A percentile compares a stretch with the other conserved stretches of the same genome.
These are phyloP conservation scores for Astrothelium macrocarpum DNA, from an alignment of 495 filamentous ascomycete species.

Conservation along the genomic window DNA sequence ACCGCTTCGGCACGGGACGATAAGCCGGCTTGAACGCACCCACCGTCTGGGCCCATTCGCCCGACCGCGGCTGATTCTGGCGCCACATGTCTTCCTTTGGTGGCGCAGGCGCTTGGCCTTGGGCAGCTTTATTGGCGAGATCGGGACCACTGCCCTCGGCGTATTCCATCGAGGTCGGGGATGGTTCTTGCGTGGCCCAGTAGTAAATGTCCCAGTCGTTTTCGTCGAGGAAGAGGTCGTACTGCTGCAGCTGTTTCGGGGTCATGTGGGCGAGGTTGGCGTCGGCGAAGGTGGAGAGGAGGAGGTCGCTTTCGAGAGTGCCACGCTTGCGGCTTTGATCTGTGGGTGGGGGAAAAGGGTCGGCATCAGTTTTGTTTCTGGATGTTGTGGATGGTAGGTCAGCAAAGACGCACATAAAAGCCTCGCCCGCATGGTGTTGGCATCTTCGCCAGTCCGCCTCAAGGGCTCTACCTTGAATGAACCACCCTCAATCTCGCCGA, in stretches of 20 bases:
- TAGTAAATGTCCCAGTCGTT: conserved; percentile 99
- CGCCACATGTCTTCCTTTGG: conserved; percentile 26
- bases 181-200: conserved; percentile 90
- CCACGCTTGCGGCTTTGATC: conserved; percentile 96
- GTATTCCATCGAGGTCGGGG: conserved; percentile 36
- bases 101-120: conserved; percentile 26
- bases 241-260: conserved; percentile 62
- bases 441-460: conserved; percentile 68
- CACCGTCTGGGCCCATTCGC: conserved; percentile 95
- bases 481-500: conserved; percentile 85
- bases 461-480: conserved; percentile 85
- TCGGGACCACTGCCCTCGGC: conserved; percentile 29
- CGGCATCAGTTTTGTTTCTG: conserved; percentile 4
- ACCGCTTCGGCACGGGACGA: conserved; percentile 74
- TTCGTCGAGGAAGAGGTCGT: conserved; percentile 92
- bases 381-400: neutral
- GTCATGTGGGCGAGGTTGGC: conserved; percentile 64
- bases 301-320: conserved; percentile 87
- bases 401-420: conserved; percentile 67
- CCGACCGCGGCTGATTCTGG: conserved; percentile 33
- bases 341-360: conserved; percentile 26
- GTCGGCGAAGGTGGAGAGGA: conserved; percentile 92
- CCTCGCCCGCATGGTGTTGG: conserved; percentile 72
- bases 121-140: conserved; percentile 27
- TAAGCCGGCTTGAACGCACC: conserved; percentile 92